Percentiles rank a stretch among this genome's conserved stretches.
Evolutionary conservation across 768 basidiomycete species (phyloP).

Genomic region (Amanita rubescens): DNA sequence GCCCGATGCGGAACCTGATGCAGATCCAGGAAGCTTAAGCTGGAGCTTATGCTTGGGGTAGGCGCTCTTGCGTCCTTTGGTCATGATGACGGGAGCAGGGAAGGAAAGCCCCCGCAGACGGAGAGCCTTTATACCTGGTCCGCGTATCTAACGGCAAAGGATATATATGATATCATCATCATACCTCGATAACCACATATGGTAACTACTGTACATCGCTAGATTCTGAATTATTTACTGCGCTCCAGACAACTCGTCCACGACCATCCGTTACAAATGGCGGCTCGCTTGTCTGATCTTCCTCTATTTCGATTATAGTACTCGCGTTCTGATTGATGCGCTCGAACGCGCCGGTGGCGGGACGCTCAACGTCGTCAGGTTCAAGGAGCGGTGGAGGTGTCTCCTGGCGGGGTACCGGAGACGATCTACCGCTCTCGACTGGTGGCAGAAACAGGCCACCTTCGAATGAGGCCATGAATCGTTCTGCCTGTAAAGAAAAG

Average conservation of each 20-base stretch:
- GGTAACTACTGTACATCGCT: slow-evolving; percentile 1
- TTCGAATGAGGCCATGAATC: background rate
- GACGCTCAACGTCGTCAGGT: background rate
- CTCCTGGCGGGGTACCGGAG: background rate
- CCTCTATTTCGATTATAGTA: background rate
- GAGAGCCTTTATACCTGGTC: slow-evolving; percentile 9
- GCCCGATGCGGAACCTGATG: slow-evolving; percentile 12
- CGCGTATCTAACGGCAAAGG: slow-evolving; percentile 1
- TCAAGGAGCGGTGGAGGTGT: background rate
- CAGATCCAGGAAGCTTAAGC: slow-evolving; percentile 21
- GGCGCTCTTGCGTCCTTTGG: slow-evolving; percentile 18
- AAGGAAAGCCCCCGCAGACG: background rate
- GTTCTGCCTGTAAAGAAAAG: background rate
- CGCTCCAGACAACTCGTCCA: slow-evolving; percentile 48
- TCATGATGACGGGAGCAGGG: slow-evolving; percentile 11
- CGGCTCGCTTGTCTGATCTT: slow-evolving; percentile 22
- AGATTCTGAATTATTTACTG: slow-evolving; percentile 4
- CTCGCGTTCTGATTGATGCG: background rate
- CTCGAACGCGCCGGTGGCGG: background rate
- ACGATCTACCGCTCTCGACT: background rate
- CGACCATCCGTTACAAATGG: slow-evolving; percentile 61
- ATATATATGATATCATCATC: too few species aligned
- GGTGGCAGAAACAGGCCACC: background rate
- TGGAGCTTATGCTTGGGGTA: slow-evolving; percentile 22
- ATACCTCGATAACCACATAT: slow-evolving; percentile 1